phyloP scores from a whole-genome alignment of 257 asterid species.

The Scutellaria minor region DNA sequence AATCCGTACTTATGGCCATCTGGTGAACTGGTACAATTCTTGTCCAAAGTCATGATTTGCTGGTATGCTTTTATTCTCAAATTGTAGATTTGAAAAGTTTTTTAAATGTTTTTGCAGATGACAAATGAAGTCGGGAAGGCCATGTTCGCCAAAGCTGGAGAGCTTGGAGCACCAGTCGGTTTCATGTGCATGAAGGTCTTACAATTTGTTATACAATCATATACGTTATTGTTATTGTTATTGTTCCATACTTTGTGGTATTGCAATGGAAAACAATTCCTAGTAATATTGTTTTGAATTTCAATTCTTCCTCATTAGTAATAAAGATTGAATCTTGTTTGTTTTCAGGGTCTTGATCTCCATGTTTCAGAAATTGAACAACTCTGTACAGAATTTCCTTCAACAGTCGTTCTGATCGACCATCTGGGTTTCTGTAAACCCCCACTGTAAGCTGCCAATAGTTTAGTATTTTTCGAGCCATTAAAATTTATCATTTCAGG shows the following conservation, averaged over 20 bases:
- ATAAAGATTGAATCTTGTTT: slow-evolving; percentile 29
- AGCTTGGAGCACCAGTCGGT: slow-evolving; percentile 83
- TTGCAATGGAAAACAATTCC: not conserved
- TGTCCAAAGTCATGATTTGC: too few species aligned
- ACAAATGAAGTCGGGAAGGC: slow-evolving; percentile 81
- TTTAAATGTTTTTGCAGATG: slow-evolving; percentile 55
- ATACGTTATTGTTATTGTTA: not conserved
- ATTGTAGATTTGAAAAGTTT: too few species aligned
- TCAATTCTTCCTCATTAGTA: not conserved
- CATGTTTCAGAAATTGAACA: slow-evolving; percentile 75
- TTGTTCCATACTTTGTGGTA: not conserved
- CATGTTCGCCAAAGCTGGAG: slow-evolving; percentile 84
- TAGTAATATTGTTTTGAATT: not conserved
- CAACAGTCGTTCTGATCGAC: slow-evolving; percentile 73
- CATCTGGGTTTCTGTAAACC: slow-evolving; percentile 86
- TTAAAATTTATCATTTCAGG: not conserved
- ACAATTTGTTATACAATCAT: slow-evolving; percentile 6
- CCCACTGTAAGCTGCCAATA: slow-evolving; percentile 63
- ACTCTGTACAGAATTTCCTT: slow-evolving; percentile 80
- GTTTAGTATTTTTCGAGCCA: not conserved
- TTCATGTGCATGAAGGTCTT: slow-evolving; percentile 91
- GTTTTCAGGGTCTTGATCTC: slow-evolving; percentile 72
- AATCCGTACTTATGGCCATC: slow-evolving; percentile 95
- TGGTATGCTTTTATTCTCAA: too few species aligned
- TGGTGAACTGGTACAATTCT: slow-evolving; percentile 62